phyloP scores from a whole-genome alignment of 495 filamentous ascomycete genomes.

The Talaromyces borbonicus region DNA sequence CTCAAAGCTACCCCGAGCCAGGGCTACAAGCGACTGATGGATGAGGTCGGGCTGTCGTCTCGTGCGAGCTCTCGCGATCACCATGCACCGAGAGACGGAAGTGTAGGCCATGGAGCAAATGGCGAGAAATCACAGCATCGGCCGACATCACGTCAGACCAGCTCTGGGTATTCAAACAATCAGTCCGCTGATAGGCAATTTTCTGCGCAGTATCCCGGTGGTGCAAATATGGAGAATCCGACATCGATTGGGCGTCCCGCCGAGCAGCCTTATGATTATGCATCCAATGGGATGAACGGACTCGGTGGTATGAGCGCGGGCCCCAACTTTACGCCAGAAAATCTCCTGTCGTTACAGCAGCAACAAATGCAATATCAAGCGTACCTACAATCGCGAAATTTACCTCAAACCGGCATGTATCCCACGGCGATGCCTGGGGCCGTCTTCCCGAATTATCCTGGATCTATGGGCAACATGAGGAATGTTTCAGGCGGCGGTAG shows the following conservation, averaged over 20 bases:
- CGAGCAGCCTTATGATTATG: slow-evolving; percentile 29
- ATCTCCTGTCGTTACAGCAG: slow-evolving; percentile 26
- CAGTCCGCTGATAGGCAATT: slow-evolving; percentile 38
- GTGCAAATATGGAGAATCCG: slow-evolving; percentile 25
- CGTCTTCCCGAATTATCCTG: slow-evolving; percentile 33
- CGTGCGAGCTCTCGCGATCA: slow-evolving; percentile 41
- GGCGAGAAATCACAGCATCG: slow-evolving; percentile 40
- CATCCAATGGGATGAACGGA: slow-evolving; percentile 20
- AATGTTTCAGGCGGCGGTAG: slow-evolving; percentile 22
- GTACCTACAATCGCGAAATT: slow-evolving; percentile 34
- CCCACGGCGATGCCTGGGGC: slow-evolving; percentile 20
- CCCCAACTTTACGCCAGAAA: slow-evolving; percentile 30
- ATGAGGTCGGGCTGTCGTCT: slow-evolving; percentile 81
- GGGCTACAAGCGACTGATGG: slow-evolving; percentile 97
- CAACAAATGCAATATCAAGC: slow-evolving; percentile 41
- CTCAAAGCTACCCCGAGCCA: slow-evolving; percentile 90
- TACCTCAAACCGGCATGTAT: slow-evolving; percentile 37
- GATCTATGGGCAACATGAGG: slow-evolving; percentile 35
- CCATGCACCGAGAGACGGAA: slow-evolving; percentile 33
- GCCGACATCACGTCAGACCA: slow-evolving; percentile 37
- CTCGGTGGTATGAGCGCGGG: slow-evolving; percentile 16
- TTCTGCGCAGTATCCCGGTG: slow-evolving; percentile 26
- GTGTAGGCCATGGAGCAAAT: slow-evolving; percentile 26
- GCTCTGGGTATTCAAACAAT: slow-evolving; percentile 31
- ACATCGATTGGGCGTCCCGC: slow-evolving; percentile 22